phyloP scores from a whole-genome alignment of 2,329 filamentous ascomycete species.

The Apiospora arundinis region DNA sequence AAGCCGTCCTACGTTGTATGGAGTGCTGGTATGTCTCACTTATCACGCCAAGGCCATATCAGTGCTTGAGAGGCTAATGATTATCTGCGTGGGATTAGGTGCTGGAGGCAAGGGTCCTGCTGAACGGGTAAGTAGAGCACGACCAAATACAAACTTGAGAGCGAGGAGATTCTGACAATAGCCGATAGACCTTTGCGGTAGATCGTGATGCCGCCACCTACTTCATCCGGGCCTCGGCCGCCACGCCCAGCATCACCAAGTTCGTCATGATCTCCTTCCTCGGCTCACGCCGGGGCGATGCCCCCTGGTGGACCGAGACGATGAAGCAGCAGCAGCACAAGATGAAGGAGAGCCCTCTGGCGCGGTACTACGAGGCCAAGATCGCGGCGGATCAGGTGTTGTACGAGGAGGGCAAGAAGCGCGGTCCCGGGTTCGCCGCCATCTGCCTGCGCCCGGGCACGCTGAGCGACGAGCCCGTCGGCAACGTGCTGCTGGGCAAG shows the following conservation, averaged over 20 bases:
- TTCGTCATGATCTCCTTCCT: conserved; percentile 72
- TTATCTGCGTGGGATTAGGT: conserved; percentile 42
- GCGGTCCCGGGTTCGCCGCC: conserved; percentile 48
- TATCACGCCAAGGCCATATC: too few species aligned
- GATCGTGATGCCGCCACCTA: conserved; percentile 65
- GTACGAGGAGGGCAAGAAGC: conserved; percentile 53
- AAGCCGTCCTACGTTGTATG: conserved; percentile 72
- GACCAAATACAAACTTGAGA: not conserved
- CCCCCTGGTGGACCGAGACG: conserved; percentile 61
- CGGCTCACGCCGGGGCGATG: conserved; percentile 56
- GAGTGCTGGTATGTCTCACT: conserved; percentile 61
- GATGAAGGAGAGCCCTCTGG: conserved; percentile 50
- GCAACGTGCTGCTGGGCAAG: conserved; percentile 55
- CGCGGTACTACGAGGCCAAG: conserved; percentile 66
- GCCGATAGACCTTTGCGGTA: conserved; percentile 35
- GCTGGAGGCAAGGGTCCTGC: conserved; percentile 66
- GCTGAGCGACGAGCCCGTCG: conserved; percentile 56
- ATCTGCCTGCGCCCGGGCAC: conserved; percentile 61
- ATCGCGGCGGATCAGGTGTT: conserved; percentile 64
- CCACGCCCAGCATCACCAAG: conserved; percentile 59
- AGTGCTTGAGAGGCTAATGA: conserved; percentile 24
- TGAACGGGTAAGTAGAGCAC: conserved; percentile 45
- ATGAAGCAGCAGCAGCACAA: conserved; percentile 51
- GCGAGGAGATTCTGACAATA: conserved; percentile 29
- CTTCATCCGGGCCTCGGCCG: conserved; percentile 65